Base-by-base conservation (phyloP, 2,329 filamentous ascomycete species). In the Xylaria sp. region DNA sequence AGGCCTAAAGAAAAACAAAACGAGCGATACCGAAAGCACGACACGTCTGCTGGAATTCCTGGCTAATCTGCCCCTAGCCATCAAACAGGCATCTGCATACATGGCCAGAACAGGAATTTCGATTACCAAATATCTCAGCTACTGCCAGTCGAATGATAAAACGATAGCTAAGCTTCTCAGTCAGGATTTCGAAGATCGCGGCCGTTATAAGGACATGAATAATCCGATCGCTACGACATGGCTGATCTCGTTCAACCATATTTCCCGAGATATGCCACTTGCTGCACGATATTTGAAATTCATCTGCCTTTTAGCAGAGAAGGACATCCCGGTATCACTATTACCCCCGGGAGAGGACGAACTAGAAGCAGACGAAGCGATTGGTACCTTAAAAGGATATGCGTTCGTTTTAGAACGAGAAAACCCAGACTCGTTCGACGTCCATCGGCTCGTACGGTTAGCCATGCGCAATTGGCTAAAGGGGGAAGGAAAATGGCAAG, bases 181-280 rank as follows among this genome's bases (percentile, higher is more conserved):
- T 45, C 55, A 62, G 21, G 61, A 73, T 6, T 78, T 78, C 25
- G 61, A 74, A 14, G 73, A 77, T 15, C 64, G 51, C 1, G 28
- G 62, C 7, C 69, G 73, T 4, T 76, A 77, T 49, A 60, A 7
- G 55, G 25, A 77, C 15, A 62, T 28, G 31, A 47, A 5, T 35
- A 59, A 55, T 17, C 55, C 55, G 5, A 28, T 63, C 42, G 60
- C 45, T 3, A 54, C 50, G 4, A 59, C 55, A 1, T 63, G 50
- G 50, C 11, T 51, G 11, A 49, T 63, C n/a, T 63, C 55, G 12
- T 63, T 63, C 19, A 15, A 63, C 1, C 21, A 51, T 3, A 59
- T 63, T 17, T 45, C 37, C 2, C 17, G 42, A 1, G 17, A 19
- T 28, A 31, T 59, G 14, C 43, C 55, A 1, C 37, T 17, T 35